Evolutionary conservation across 768 basidiomycete species (phyloP).

Genomic region (Galerina marginata): DNA sequence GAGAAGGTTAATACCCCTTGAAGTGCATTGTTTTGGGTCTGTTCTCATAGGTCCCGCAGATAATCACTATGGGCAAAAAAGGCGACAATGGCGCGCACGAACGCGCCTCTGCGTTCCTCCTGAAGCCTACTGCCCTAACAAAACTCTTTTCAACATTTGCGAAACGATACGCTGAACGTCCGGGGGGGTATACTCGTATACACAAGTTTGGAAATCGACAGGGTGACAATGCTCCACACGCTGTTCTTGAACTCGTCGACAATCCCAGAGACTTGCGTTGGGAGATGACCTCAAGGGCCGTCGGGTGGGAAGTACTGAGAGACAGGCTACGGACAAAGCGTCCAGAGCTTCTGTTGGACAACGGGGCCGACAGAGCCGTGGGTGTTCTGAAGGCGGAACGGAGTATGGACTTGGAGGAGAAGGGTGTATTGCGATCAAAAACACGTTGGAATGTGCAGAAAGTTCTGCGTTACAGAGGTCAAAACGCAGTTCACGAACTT

Average conservation of each 20-base stretch:
- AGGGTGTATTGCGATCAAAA: conserved; percentile 57
- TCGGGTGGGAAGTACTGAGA: conserved; percentile 82
- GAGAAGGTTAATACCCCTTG: conserved; percentile 69
- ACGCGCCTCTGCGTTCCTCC: conserved; percentile 79
- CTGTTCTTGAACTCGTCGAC: conserved; percentile 95
- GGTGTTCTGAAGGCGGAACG: conserved; percentile 57
- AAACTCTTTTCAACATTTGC: conserved; percentile 86
- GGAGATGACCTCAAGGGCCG: conserved; percentile 86
- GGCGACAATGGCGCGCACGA: conserved; percentile 72
- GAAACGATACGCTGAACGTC: conserved; percentile 77
- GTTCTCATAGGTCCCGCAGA: conserved; percentile 45
- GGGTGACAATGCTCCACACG: conserved; percentile 93
- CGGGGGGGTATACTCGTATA: conserved; percentile 95
- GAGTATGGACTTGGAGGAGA: conserved; percentile 37
- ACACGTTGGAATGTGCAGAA: conserved; percentile 83
- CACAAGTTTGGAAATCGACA: conserved; percentile 87
- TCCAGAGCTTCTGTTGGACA: conserved; percentile 54
- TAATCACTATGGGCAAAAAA: conserved; percentile 92
- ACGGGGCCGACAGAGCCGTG: conserved; percentile 50
- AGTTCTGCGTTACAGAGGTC: conserved; percentile 62
- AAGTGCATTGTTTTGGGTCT: not conserved
- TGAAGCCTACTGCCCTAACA: conserved; percentile 72
- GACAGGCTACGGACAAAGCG: conserved; percentile 53
- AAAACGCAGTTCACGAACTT: conserved; percentile 51
- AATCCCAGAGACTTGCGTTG: conserved; percentile 87